Percentiles rank a stretch among this genome's conserved stretches.
Conservation (phyloP, 805 yeast species). For the Blastobotrys parvus region DNA sequence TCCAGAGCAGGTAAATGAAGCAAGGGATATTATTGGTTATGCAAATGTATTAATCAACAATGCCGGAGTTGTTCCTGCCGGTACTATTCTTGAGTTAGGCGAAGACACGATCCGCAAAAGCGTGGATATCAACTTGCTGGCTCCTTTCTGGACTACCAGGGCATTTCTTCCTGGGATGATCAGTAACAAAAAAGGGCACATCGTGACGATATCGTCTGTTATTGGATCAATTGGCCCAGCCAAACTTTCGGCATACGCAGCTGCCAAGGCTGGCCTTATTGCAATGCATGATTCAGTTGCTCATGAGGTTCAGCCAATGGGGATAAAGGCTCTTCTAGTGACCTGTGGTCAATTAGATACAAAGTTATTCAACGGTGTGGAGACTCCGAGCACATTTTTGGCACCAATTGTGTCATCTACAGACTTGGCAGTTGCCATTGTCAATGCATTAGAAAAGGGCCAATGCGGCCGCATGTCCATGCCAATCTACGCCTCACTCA, state of each 20-base stretch:
- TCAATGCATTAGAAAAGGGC: constrained; percentile 51
- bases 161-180: constrained; percentile 70
- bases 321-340: constrained; percentile 64
- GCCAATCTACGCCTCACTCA: constrained; percentile 14
- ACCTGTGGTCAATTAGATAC: constrained; percentile 87
- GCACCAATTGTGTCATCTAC: constrained; percentile 77
- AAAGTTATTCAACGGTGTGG: constrained; percentile 60
- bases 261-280: constrained; percentile 78
- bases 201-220: constrained; percentile 76
- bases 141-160: constrained; percentile 64
- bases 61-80: constrained; percentile 67
- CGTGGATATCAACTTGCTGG: constrained; percentile 57
- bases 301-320: constrained; percentile 41
- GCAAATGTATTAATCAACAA: constrained; percentile 73
- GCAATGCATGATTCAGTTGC: constrained; percentile 76
- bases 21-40: constrained; percentile 37
- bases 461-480: constrained; percentile 12
- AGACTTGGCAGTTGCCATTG: constrained; percentile 55
- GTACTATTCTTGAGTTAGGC: constrained; percentile 44
- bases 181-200: constrained; percentile 39
- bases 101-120: constrained; percentile 53
- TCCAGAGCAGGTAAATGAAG: constrained; percentile 34
- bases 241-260: constrained; percentile 67
- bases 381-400: constrained; percentile 61
- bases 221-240: constrained; percentile 84